phyloP scores from a whole-genome alignment of 495 filamentous ascomycete species.

The Apodospora peruviana region DNA sequence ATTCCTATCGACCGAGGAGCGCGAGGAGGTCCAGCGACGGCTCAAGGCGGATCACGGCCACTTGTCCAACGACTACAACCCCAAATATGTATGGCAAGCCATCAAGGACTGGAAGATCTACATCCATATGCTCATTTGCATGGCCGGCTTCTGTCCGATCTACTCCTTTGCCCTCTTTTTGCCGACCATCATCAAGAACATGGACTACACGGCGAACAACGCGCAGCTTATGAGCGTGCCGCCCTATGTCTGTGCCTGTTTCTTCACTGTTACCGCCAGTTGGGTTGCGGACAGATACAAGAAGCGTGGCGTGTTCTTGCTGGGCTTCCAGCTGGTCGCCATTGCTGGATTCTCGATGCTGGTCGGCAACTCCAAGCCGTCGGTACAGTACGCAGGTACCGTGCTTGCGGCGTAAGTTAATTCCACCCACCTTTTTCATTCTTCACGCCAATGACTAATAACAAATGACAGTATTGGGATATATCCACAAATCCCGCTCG shows the following conservation, averaged over 20 bases:
- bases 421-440: no score
- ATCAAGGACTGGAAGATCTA: conserved; percentile 62
- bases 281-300: conserved; percentile 46
- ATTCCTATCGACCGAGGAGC: conserved; percentile 48
- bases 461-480: conserved; percentile 50
- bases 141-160: conserved; percentile 30
- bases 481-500: conserved; percentile 65
- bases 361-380: conserved; percentile 45
- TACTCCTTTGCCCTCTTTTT: conserved; percentile 64
- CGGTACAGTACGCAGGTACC: conserved; percentile 62
- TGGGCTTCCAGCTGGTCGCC: conserved; percentile 38
- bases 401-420: conserved; percentile 49
- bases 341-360: conserved; percentile 62
- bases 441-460: background rate
- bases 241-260: conserved; percentile 51
- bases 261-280: conserved; percentile 44
- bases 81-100: conserved; percentile 62
- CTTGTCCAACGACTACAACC: conserved; percentile 64
- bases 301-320: conserved; percentile 48
- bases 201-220: conserved; percentile 53
- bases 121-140: conserved; percentile 39
- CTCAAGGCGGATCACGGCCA: conserved; percentile 53
- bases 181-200: conserved; percentile 54
- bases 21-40: conserved; percentile 41
- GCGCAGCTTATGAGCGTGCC: conserved; percentile 57